Evolutionary conservation across 169 alveolate species (phyloP).

Genomic region (Plasmodium adleri): DNA sequence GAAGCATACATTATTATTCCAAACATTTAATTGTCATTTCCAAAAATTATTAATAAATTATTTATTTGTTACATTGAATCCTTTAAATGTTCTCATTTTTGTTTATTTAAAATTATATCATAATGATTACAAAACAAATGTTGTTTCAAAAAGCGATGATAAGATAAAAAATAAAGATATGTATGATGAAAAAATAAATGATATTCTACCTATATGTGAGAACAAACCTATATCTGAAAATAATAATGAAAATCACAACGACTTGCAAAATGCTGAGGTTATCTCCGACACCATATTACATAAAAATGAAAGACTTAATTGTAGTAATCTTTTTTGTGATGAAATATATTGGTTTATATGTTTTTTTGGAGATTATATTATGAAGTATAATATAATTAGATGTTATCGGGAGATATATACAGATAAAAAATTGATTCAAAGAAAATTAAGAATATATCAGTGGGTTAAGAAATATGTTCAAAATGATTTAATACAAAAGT

Average conservation of each 20-base stretch:
- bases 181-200: neutral
- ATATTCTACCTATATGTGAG: neutral
- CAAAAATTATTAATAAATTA: constrained; percentile 26
- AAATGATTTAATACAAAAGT: constrained; percentile 18
- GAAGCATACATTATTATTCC: constrained; percentile 10
- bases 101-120: constrained; percentile 43
- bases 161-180: neutral
- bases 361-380: constrained; percentile 59
- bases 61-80: constrained; percentile 26
- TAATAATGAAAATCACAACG: neutral
- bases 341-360: constrained; percentile 45
- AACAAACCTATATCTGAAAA: neutral
- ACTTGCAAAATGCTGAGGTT: neutral
- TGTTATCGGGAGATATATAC: constrained; percentile 34
- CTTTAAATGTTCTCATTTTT: constrained; percentile 37
- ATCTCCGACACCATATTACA: neutral
- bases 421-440: neutral
- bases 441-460: constrained; percentile 52
- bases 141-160: neutral
- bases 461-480: constrained; percentile 25
- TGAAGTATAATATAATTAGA: constrained; percentile 46
- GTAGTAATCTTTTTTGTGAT: constrained; percentile 32
- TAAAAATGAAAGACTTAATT: neutral
- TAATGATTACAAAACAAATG: neutral
- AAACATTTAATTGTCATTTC: constrained; percentile 14